Base-by-base conservation (phyloP, 805 yeast genomes). In the Metschnikowia dekortorum region DNA sequence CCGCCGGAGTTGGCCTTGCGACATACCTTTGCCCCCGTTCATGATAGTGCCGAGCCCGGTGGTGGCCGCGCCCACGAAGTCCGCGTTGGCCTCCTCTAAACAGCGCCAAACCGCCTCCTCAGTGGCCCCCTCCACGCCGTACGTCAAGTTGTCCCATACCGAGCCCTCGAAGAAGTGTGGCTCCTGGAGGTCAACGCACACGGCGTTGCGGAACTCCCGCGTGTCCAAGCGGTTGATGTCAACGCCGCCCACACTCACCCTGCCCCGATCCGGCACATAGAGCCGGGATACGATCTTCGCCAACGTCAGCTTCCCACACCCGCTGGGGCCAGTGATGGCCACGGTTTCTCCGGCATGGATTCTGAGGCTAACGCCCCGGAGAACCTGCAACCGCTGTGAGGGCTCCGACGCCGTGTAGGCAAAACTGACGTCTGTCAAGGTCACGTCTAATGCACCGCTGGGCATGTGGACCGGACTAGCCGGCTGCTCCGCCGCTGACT, bases 1-100 rank as follows among this genome's bases (percentile, higher is more conserved):
- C 49, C 97, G 70, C 63, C 94, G 98, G 8, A 85, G 74, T 64
- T 94, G 98, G 2, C 99, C 99, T 29, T 96, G 96, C 1, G 97
- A 90, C 1, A 92, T 65, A 1, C 72, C 55, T 11, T 70, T 65
- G 2, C 73, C 62, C 22, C 68, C 78, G 2, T 84, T 85, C 26
- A 92, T 69, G 11, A 66, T 60, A 0, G 96, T 80, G 37, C 82
- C 73, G 18, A 89, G 61, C 0, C 86, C 85, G 1, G 77, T 69
- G 0, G 87, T 83, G 9, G 88, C 70, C 0, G 75, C 61, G 1
- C 65, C 47, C 6, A 88, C 77, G 56, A 85, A 84, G 0, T 80
- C 79, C 22, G 89, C 69, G 14, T 80, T 79, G 33, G 78, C 83
- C 38, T 66, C 55, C 52, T 67, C 66, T 53, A 83, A 73, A 41